Base-by-base conservation (phyloP, 2,329 filamentous ascomycete species). In the Cryphonectria naterciae region DNA sequence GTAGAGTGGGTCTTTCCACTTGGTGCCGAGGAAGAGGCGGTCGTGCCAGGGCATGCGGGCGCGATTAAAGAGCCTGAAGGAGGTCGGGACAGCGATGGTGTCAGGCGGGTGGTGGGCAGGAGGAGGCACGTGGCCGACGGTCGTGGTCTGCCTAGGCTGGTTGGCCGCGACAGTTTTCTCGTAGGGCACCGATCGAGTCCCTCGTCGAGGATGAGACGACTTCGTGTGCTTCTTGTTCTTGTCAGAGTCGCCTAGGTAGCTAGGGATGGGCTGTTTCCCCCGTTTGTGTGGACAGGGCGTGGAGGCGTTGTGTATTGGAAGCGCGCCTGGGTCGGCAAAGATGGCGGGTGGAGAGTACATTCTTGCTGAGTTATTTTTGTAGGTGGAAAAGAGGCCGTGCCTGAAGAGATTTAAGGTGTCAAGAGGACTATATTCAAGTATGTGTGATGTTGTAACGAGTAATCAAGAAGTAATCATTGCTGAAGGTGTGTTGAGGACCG, bases 11-110 rank as follows among this genome's bases (percentile, higher is more conserved):
- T 37, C 28, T 7, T 28, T 60, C 11, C 32, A 3, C 28, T 32
- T n/a, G 7, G 17, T 43, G 7, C 49, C 62, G 62, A 69, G 32
- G n/a, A 28, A 65, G 25, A 60, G 19, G 1, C 37, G 62, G 6
- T 22, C 8, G 35, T 67, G 65, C n/a, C 37, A 46, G 22, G 60
- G 62, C 10, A 65, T 13, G 39, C 37, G 62, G 13, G 46, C 60
- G 28, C 49, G 35, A 8, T 64, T n/a, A 41, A 28, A 69, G 6
- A 69, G 8, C 11, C n/a, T 65, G 62, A 69, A 69, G 28, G 49
- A 22, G 25, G 28, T 35, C 3, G 67, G 67, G 41, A 63, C 41
- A 8, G 22, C 35, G 46, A 65, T 25, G 28, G 5, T 37, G n/a
- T 61, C 11, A 52, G 60, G 22, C 1, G 39, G n/a, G 22, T 25